Evolutionary conservation across 139 green algal genomes (phyloP), one percentile per base, ranked within the genome.

Genomic region (Auxenochlorella pyrenoidosa): DNA sequence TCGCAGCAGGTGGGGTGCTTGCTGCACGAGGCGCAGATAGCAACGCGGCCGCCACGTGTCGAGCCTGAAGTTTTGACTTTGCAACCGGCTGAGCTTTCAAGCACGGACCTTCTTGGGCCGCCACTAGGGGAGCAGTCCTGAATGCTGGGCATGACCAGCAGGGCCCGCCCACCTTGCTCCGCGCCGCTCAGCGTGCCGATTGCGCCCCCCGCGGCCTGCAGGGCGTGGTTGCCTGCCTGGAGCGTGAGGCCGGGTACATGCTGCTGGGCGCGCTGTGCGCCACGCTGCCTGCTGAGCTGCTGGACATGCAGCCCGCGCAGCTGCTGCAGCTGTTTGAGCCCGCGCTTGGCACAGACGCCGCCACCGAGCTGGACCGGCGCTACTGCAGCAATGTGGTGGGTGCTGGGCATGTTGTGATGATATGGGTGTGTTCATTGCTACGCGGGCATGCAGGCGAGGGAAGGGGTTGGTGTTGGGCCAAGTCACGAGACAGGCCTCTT

Each of bases 161-260:
- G n/a, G n/a, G n/a, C n/a, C n/a, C n/a, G n/a, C n/a, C n/a, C n/a
- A n/a, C n/a, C n/a, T n/a, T n/a, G n/a, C n/a, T n/a, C n/a, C n/a
- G n/a, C n/a, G n/a, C n/a, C n/a, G n/a, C n/a, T n/a, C n/a, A n/a
- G n/a, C n/a, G n/a, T n/a, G n/a, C n/a, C n/a, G n/a, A n/a, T n/a
- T n/a, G n/a, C n/a, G n/a, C n/a, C n/a, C n/a, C n/a, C n/a, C n/a
- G n/a, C n/a, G n/a, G n/a, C n/a, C n/a, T n/a, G n/a, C 76, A n/a
- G 63, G 78, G 40, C 51, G 73, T 47, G 85, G 88, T 87, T 32
- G 10, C 26, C 40, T 89, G 88, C 72, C 41, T 91, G 3, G 90
- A 95, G 72, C 89, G 92, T 0, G 95, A 96, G 76, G 92, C 93
- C 0, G 95, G 94, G 47, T 97, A 95, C 89, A 92, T 95, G 66